Evolutionary conservation across 345 rosid genomes (phyloP), one percentile per base, ranked within the genome.

Genomic region (Ceriops tagal): DNA sequence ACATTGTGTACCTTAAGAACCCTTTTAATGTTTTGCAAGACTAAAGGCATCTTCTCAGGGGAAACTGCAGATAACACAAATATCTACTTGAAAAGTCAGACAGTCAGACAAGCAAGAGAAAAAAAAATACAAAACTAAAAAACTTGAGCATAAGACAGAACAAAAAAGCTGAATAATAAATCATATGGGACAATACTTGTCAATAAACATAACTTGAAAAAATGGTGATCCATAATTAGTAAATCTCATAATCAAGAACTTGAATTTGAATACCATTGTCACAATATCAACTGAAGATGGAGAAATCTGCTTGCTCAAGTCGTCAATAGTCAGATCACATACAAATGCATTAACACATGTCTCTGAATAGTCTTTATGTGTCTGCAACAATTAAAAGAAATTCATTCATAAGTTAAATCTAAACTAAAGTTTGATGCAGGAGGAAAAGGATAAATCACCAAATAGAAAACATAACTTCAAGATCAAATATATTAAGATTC

Each of bases 1-100:
- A 39, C 34, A 61, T n/a, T 56, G 16, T 24, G 58, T 80, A 87
- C 98, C 95, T 91, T 91, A 19, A 93, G 87, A 71, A 91, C 84
- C 71, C 81, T 89, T 66, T 59, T 83, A 67, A 91, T 80, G 72
- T 93, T 91, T 76, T 84, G 86, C 82, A 93, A 73, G 39, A 88
- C 88, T 37, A 82, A 68, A 67, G 90, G 81, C 98, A 93, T 91
- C 84, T 88, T 89, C 82, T 91, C 97, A 37, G 97, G 97, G 20
- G 96, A 89, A 69, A 91, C 91, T 77, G 97, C 97, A 80, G 97
- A 89, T 78, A 91, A 84, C 53, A 91, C 84, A 82, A 93, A 93
- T 73, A 91, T 90, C 96, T 93, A 85, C 86, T 88, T 85, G 81
- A 82, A 81, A 82, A 49, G 89, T 86, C 80, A 86, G 84, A 82